These are phyloP conservation scores for Cladophialophora immunda DNA, from an alignment of 2,329 filamentous ascomycete species.

Conservation along the genomic window DNA sequence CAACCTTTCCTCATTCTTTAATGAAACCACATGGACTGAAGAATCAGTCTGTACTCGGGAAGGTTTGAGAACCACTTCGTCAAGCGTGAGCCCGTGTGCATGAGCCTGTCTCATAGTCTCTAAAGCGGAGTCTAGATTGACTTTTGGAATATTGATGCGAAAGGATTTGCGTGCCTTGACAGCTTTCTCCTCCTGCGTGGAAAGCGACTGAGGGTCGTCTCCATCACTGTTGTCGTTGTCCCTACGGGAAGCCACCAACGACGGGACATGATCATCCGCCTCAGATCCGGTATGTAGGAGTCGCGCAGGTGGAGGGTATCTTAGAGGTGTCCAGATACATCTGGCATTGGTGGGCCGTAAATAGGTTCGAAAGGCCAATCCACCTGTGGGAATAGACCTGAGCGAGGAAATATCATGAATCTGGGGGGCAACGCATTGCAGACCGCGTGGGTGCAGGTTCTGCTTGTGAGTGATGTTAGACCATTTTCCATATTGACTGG, in stretches of 20 bases:
- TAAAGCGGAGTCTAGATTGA: constrained; percentile 22
- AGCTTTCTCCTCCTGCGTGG: not conserved
- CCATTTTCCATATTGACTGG: not conserved
- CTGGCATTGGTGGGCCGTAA: not conserved
- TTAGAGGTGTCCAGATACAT: not conserved
- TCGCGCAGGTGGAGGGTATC: not conserved
- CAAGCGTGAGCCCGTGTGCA: constrained; percentile 20
- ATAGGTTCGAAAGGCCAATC: not conserved
- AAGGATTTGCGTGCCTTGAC: constrained; percentile 16
- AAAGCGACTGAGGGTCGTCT: not conserved
- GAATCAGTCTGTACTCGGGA: not conserved
- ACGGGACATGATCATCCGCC: not conserved
- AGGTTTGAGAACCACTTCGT: constrained; percentile 17
- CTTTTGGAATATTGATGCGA: constrained; percentile 17
- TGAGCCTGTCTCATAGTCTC: constrained; percentile 26
- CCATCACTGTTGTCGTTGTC: not conserved
- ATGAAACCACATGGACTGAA: not conserved
- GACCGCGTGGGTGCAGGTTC: constrained; percentile 16
- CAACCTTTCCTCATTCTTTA: constrained; percentile 9
- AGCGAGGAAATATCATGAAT: constrained; percentile 4
- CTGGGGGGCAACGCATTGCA: not conserved
- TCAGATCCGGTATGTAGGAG: constrained; percentile 1
- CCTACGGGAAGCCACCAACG: not conserved
- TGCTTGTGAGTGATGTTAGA: constrained; percentile 11
- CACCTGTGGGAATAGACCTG: not conserved